phyloP scores from a whole-genome alignment of 257 asterid genomes.

The Solanum tarapatanum region DNA sequence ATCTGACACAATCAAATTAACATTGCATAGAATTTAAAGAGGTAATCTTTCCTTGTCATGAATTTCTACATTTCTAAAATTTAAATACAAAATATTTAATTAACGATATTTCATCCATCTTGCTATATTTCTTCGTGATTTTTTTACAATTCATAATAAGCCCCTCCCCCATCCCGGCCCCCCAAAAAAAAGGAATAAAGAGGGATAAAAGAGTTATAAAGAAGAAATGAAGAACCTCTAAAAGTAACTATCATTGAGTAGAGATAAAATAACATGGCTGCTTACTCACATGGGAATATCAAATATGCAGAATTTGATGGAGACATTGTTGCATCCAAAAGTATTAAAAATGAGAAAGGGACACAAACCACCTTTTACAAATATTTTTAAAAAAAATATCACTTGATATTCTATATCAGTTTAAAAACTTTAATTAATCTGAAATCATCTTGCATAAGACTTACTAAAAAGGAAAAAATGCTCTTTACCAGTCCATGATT shows the following conservation, averaged over 20 bases:
- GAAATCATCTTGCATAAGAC: background rate
- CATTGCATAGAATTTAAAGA: background rate
- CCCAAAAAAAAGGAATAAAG: background rate
- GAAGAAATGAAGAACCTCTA: background rate
- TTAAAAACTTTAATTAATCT: background rate
- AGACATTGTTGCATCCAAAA: background rate
- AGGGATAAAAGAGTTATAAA: background rate
- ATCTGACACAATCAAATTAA: background rate
- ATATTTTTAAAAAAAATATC: background rate
- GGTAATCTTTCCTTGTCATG: background rate
- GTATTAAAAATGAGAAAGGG: background rate
- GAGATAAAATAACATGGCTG: background rate
- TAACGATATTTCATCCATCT: background rate
- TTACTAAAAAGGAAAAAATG: background rate
- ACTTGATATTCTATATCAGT: background rate
- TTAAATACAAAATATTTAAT: background rate
- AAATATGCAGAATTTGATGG: background rate
- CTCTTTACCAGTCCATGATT: background rate
- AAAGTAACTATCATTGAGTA: background rate
- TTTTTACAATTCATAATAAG: background rate
- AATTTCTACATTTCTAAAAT: background rate
- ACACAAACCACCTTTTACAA: background rate
- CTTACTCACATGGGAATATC: background rate
- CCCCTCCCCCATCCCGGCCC: fast-evolving
- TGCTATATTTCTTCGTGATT: background rate